Conservation (phyloP, 2,329 filamentous ascomycete species). For the Talaromyces sp. region DNA sequence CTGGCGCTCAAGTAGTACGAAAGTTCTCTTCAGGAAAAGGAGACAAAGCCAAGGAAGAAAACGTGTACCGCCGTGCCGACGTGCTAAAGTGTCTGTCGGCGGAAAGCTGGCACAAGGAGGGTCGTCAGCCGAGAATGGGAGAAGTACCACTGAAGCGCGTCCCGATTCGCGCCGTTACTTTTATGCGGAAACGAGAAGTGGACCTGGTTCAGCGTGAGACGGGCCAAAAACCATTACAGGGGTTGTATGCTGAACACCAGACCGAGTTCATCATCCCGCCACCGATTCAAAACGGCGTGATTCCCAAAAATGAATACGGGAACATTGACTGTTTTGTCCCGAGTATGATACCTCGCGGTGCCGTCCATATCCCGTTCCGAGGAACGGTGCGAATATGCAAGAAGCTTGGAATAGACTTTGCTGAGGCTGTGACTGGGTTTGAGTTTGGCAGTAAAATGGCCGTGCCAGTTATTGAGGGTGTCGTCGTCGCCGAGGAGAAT, state of each 20-base stretch:
- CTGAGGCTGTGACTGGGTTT: slow-evolving; percentile 92
- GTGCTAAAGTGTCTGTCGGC: slow-evolving; percentile 81
- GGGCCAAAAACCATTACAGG: slow-evolving; percentile 79
- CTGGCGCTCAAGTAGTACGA: slow-evolving; percentile 62
- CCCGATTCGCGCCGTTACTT: slow-evolving; percentile 83
- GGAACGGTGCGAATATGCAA: slow-evolving; percentile 77
- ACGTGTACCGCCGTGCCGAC: slow-evolving; percentile 73
- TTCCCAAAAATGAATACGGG: slow-evolving; percentile 90
- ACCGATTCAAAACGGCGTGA: slow-evolving; percentile 75
- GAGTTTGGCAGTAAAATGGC: slow-evolving; percentile 95
- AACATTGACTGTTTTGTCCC: slow-evolving; percentile 95
- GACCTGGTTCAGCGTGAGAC: slow-evolving; percentile 74
- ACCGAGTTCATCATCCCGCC: slow-evolving; percentile 94
- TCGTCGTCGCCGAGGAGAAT: slow-evolving; percentile 80
- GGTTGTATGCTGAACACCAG: slow-evolving; percentile 74
- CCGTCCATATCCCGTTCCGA: slow-evolving; percentile 73
- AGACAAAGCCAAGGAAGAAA: slow-evolving; percentile 65
- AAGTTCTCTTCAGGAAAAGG: slow-evolving; percentile 72
- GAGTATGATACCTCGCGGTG: slow-evolving; percentile 83
- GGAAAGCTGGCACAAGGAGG: slow-evolving; percentile 98
- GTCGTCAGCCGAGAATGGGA: slow-evolving; percentile 65
- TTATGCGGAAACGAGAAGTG: slow-evolving; percentile 79
- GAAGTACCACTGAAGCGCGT: slow-evolving; percentile 77
- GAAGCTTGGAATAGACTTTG: slow-evolving; percentile 77
- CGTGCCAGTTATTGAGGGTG: slow-evolving; percentile 83